phyloP scores from a whole-genome alignment of 2,329 filamentous ascomycete genomes.

The Byssoonygena ceratinophila region DNA sequence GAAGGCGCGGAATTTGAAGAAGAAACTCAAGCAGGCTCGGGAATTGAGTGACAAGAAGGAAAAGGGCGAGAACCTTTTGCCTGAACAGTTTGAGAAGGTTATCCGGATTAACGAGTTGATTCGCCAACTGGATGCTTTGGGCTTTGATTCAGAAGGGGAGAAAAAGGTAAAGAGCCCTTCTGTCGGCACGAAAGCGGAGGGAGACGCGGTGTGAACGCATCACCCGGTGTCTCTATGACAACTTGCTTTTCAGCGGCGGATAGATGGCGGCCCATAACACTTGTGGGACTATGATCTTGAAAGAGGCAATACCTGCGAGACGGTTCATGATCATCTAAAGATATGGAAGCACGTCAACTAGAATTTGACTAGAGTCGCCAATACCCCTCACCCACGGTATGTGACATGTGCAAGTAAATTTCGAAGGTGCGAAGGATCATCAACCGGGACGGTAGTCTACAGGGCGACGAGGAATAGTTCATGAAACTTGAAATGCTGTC shows the following conservation, averaged over 20 bases:
- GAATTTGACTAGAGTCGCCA: no score
- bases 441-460: not conserved
- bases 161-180: conserved; percentile 32
- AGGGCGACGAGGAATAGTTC: not conserved
- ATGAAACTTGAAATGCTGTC: not conserved
- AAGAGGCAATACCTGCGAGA: not conserved
- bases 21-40: conserved; percentile 88
- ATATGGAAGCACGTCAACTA: no score
- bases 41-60: conserved; percentile 89
- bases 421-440: not conserved
- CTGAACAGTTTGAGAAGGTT: conserved; percentile 94
- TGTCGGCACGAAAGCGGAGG: not conserved
- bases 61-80: conserved; percentile 67
- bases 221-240: not conserved
- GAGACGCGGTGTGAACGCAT: conserved; percentile 4
- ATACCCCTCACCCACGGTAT: no score
- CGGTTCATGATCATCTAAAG: not conserved
- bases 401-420: not conserved
- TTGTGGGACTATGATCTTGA: not conserved
- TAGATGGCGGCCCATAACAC: not conserved
- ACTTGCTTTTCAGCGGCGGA: not conserved
- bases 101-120: conserved; percentile 94
- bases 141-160: conserved; percentile 71
- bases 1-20: conserved; percentile 80
- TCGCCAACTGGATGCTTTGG: conserved; percentile 71